Base-by-base conservation (phyloP, 1,139 yeast genomes). In the Nakaseomyces nivariensis region DNA sequence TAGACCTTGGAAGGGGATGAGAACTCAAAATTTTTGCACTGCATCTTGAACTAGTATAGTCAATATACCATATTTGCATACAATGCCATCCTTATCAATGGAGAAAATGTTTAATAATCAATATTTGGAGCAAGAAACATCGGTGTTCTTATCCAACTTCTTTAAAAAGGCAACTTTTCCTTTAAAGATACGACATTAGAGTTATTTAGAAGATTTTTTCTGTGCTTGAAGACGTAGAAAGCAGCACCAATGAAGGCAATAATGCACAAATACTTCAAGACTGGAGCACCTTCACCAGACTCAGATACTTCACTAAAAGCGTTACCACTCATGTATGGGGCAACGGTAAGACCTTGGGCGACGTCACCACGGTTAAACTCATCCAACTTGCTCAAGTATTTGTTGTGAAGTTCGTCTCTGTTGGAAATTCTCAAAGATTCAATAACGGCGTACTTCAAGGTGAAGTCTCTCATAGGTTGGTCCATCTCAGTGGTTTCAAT, bases 391-490 rank as follows among this genome's bases (percentile, higher is more conserved):
- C 52, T 46, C 27, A 51, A 27, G 45, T 62, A 64, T 7, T 51
- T 48, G n/a, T 50, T 38, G 34, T 60, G 64, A 17, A 50, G 36
- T 3, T 50, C 57, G 1, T 53, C 52, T 26, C 48, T 37, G 36
- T 58, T 48, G 24, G 55, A 48, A 29, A 57, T 46, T 13, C 45
- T 49, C 44, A 57, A 47, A 2, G 49, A 53, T 4, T 59, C 61
- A 24, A 55, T 51, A 27, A 51, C 42, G 5, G 55, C 26, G 46
- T 57, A 56, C 26, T 66, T 65, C 49, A 78, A 73, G 59, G 66
- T 73, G 49, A 80, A 68, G 42, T 72, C 75, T 61, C 54, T 68
- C 37, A 63, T 59, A 37, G 85, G 85, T 57, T 69, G 52, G 37
- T 52, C 52, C 1, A 52, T 42, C 3, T 48, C 51, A 48, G 67